Base-by-base conservation (phyloP, 2,329 filamentous ascomycete species). In the Macrophomina tecta region DNA sequence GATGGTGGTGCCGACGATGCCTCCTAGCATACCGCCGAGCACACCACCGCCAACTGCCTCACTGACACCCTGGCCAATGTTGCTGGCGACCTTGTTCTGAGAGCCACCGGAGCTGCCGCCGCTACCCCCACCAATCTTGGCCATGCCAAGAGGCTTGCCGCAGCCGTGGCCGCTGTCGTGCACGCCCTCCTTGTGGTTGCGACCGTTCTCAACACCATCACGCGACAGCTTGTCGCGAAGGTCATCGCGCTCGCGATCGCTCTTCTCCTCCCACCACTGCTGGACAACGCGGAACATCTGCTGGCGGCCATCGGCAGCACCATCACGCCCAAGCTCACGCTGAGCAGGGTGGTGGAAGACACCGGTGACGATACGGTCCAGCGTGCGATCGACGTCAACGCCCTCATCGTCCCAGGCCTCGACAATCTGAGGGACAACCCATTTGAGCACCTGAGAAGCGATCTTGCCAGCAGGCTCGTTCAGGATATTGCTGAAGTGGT, bases 351-450 rank as follows among this genome's bases (percentile, higher is more conserved):
- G 94, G 74, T 97, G 92, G 77, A 97, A 87, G 42, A 97, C 89
- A 68, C 92, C 93, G 58, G 87, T 80, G 74, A 97, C 88, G 77
- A 97, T 94, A 69, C 90, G 88, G 75, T 90, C 87, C 70, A 95
- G 83, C 2, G 90, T 88, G 66, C 87, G 85, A 69, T 91, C 84
- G 48, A 92, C 81, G 72, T 97, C 91, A 67, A 85, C 82, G 66
- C 80, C 75, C 48, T 94, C 89, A 70, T 97, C 86, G 73, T 97
- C 94, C 88, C 94, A 96, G 73, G 90, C 91, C 42, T 91, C 83
- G 82, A 97, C 95, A 69, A 97, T 82, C 77, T 97, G 93, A 8
- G 94, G 94, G 14, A 97, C 92, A 28, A 90, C 90, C 92, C 93
- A 97, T 67, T 86, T 87, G 51, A 97, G 83, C 56, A 94, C 88